These are phyloP conservation scores for Mrakia hoshinonis DNA, from an alignment of 768 basidiomycete genomes.

Conservation along the genomic window DNA sequence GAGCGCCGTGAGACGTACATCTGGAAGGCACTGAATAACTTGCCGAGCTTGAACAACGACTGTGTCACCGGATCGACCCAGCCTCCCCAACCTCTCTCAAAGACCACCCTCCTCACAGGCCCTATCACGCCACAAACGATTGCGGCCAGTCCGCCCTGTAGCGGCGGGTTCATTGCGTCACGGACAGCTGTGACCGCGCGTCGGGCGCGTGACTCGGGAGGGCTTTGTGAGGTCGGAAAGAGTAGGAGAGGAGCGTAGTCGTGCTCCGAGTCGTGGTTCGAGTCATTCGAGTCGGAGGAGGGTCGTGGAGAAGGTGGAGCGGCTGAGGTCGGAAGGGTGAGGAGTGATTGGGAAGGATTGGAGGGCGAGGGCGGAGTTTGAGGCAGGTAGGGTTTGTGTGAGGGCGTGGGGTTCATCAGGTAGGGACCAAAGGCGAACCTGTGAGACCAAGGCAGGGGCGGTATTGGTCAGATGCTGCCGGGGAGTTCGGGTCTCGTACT, in stretches of 20 bases:
- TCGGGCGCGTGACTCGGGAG: not conserved
- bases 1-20: constrained; percentile 32
- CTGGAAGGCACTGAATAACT: constrained; percentile 38
- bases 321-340: not conserved
- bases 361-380: not conserved
- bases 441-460: too few species aligned
- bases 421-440: constrained; percentile 19
- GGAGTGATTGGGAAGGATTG: not conserved
- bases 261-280: constrained; percentile 17
- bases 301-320: not conserved
- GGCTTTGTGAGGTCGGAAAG: not conserved
- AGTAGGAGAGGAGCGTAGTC: constrained; percentile 34
- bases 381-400: not conserved
- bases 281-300: constrained; percentile 4
- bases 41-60: constrained; percentile 32
- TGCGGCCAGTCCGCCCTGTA: constrained; percentile 37
- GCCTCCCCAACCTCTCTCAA: constrained; percentile 31
- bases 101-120: constrained; percentile 34
- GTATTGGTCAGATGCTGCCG: not conserved
- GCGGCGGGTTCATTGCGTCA: constrained; percentile 37
- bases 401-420: constrained; percentile 16
- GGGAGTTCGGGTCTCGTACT: too few species aligned
- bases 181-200: not conserved
- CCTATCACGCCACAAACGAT: constrained; percentile 37
- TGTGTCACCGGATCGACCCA: constrained; percentile 34